These are phyloP conservation scores for Canavalia ensiformis DNA, from an alignment of 306 rosid genomes.

Conservation along the genomic window DNA sequence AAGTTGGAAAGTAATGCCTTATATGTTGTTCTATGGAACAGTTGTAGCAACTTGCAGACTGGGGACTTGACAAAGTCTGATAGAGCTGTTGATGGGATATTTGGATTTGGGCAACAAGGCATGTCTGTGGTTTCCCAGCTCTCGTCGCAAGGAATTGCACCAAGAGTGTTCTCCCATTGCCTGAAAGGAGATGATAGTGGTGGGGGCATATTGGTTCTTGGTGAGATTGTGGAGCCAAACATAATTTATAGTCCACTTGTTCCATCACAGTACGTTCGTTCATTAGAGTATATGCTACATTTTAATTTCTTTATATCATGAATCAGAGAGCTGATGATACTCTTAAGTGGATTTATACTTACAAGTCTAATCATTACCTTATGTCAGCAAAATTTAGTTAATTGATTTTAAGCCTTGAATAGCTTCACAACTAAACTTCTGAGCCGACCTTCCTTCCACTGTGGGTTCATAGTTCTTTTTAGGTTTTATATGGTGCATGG, in stretches of 20 bases:
- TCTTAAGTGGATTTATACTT: conserved; percentile 10
- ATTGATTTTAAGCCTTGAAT: conserved; percentile 14
- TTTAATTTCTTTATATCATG: not conserved
- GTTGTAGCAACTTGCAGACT: conserved; percentile 84
- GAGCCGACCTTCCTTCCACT: not conserved
- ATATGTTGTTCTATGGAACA: conserved; percentile 60
- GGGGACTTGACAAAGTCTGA: conserved; percentile 87
- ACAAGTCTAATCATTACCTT: not conserved
- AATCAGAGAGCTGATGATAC: conserved; percentile 7
- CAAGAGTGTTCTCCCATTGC: conserved; percentile 91
- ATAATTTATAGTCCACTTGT: conserved; percentile 85
- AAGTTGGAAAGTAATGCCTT: conserved; percentile 47
- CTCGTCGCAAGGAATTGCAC: conserved; percentile 72
- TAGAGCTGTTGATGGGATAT: conserved; percentile 89
- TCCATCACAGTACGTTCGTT: conserved; percentile 80
- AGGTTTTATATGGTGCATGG: not conserved
- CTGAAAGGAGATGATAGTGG: conserved; percentile 83
- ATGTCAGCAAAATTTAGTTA: not conserved
- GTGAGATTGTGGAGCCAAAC: conserved; percentile 86
- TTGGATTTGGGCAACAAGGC: conserved; percentile 89
- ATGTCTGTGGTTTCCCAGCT: conserved; percentile 86
- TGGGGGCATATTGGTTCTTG: conserved; percentile 93
- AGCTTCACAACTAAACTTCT: not conserved
- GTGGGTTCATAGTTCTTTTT: not conserved
- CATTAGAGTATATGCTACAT: conserved; percentile 25